Conservation (phyloP, 2,329 filamentous ascomycete genomes). For the Cladosporium sp. region DNA sequence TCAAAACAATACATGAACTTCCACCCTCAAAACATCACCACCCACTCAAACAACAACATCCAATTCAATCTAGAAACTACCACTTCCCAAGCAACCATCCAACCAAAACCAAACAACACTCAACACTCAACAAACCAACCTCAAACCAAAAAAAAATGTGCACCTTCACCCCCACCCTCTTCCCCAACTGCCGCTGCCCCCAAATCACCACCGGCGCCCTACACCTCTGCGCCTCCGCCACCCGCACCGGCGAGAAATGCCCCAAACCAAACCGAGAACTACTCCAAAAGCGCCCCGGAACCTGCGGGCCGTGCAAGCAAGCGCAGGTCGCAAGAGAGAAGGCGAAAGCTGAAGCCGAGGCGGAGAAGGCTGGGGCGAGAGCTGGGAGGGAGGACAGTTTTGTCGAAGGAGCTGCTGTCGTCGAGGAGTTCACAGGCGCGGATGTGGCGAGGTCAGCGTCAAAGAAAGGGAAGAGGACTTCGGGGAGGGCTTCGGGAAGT, state of each 20-base stretch:
- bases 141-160: background rate
- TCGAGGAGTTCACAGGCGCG: background rate
- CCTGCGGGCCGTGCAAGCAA: background rate
- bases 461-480: background rate
- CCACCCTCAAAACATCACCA: background rate
- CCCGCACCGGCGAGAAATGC: background rate
- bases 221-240: background rate
- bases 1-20: background rate
- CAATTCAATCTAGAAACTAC: too few species aligned
- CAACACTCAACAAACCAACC: background rate
- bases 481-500: background rate
- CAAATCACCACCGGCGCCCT: background rate
- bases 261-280: background rate
- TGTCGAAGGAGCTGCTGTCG: background rate
- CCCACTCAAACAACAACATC: background rate
- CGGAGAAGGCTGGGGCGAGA: background rate
- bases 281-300: background rate
- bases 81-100: background rate
- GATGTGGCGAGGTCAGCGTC: background rate
- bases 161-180: slow-evolving; percentile 7
- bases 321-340: background rate
- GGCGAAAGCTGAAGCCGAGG: background rate
- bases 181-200: background rate
- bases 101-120: background rate
- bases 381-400: background rate